Evolutionary conservation across 306 rosid genomes (phyloP), one percentile per base, ranked within the genome.

Genomic region (Malus orientalis): DNA sequence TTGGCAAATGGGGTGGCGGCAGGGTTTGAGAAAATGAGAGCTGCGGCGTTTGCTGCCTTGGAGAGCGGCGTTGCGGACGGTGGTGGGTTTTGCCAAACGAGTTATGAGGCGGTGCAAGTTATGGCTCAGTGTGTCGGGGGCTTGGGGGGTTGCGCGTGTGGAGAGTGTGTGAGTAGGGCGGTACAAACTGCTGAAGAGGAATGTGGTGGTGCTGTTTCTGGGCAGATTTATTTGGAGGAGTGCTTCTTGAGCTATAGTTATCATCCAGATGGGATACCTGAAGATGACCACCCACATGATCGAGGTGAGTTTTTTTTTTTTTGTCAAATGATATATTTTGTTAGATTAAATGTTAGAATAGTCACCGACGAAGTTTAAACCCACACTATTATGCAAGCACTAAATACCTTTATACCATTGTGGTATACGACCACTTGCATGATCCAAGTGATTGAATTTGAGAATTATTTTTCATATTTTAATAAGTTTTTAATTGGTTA

Each of bases 101-200:
- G 4, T 42, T 79, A 83, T 29, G 81, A 86, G 54, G 69, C 62
- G 0, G 81, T 94, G 80, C 65, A 84, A 15, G 82, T 81, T 77
- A 83, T 82, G 88, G 98, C 88, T 4, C 95, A 88, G 74, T 94
- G 98, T 73, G 91, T 78, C 47, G 85, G 82, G 23, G 88, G 79
- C 62, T 70, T 82, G 40, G 87, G 84, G 0, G 69, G 16, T 45
- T 91, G 97, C 47, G 89, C 79, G 4, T 94, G 98, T 63, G 84
- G 81, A 1, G 80, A 74, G 76, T 94, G 98, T 44, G 86, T 94
- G 2, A 71, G 64, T 44, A 53, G 73, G 22, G 98, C 97, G 5
- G 84, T 80, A 29, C 69, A 71, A 69, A 60, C 86, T 70, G 93
- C 87, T 7, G 68, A 60, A 57, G 84, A 81, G 49, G 83, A 89